Conservation (phyloP, 768 basidiomycete genomes). For the Phylloporus scabripes region DNA sequence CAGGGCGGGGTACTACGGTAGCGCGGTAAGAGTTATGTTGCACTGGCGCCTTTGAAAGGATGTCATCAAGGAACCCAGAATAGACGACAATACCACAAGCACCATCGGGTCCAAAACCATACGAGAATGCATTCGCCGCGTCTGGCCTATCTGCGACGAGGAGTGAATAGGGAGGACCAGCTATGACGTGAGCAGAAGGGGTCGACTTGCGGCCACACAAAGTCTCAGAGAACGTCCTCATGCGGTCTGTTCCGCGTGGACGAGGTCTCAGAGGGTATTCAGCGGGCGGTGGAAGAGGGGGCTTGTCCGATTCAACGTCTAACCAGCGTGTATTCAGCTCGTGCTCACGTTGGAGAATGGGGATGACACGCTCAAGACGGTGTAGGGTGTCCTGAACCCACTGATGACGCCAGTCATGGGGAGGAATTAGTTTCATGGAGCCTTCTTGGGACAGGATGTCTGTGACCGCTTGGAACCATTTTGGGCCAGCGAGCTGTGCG, state of each 20-base stretch:
- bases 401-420: conserved; percentile 80
- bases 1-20: conserved; percentile 11
- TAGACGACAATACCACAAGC: conserved; percentile 93
- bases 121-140: conserved; percentile 87
- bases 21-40: conserved; percentile 24
- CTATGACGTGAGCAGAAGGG: conserved; percentile 49
- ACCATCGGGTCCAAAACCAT: conserved; percentile 89
- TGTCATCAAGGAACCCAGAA: conserved; percentile 87
- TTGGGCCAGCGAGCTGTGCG: conserved; percentile 70
- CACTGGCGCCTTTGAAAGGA: conserved; percentile 46
- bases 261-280: conserved; percentile 78
- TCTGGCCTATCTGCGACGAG: conserved; percentile 85
- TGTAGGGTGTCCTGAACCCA: conserved; percentile 85
- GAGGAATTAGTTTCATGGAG: conserved; percentile 57
- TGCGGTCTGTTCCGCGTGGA: conserved; percentile 66
- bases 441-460: conserved; percentile 69
- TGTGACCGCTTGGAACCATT: conserved; percentile 82
- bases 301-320: conserved; percentile 42
- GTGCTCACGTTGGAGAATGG: conserved; percentile 55
- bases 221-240: conserved; percentile 53
- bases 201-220: conserved; percentile 40
- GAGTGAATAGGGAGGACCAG: conserved; percentile 86
- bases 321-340: conserved; percentile 54
- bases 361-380: conserved; percentile 69
- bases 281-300: conserved; percentile 76